Percentiles rank a stretch among this genome's conserved stretches.
Evolutionary conservation across 306 rosid genomes (phyloP).

Genomic region (Fagus crenata): DNA sequence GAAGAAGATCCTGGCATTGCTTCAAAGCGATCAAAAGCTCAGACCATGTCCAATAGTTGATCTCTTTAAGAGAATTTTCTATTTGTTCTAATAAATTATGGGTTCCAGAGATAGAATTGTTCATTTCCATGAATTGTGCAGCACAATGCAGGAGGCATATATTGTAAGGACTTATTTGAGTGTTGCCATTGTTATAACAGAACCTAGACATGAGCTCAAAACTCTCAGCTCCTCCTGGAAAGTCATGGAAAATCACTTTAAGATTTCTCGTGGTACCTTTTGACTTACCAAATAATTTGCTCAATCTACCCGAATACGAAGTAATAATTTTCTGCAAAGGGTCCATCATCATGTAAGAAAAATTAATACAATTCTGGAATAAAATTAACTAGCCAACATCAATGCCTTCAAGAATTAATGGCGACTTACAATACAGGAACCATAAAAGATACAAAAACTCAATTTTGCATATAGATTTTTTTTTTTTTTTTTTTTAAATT

Average conservation of each 20-base stretch:
- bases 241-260: slow-evolving; percentile 82
- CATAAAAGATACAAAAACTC: background rate
- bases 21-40: slow-evolving; percentile 65
- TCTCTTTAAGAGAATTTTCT: slow-evolving; percentile 63
- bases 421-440: slow-evolving; percentile 1
- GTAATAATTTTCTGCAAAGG: slow-evolving; percentile 56
- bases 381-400: background rate
- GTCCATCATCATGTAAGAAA: slow-evolving; percentile 8
- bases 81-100: slow-evolving; percentile 56
- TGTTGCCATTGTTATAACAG: slow-evolving; percentile 65
- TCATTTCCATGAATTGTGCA: slow-evolving; percentile 89
- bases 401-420: slow-evolving; percentile 7
- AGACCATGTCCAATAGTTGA: slow-evolving; percentile 77
- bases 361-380: background rate
- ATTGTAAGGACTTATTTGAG: slow-evolving; percentile 59
- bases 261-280: slow-evolving; percentile 45
- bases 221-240: slow-evolving; percentile 90
- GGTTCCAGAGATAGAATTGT: slow-evolving; percentile 40
- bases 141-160: slow-evolving; percentile 55
- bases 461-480: too few species aligned
- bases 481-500: too few species aligned
- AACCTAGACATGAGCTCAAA: slow-evolving; percentile 77
- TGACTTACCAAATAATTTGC: slow-evolving; percentile 69
- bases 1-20: slow-evolving; percentile 55
- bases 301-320: slow-evolving; percentile 62